Evolutionary conservation across 169 alveolate genomes (phyloP).

Genomic region (Eimeria brunetti): DNA sequence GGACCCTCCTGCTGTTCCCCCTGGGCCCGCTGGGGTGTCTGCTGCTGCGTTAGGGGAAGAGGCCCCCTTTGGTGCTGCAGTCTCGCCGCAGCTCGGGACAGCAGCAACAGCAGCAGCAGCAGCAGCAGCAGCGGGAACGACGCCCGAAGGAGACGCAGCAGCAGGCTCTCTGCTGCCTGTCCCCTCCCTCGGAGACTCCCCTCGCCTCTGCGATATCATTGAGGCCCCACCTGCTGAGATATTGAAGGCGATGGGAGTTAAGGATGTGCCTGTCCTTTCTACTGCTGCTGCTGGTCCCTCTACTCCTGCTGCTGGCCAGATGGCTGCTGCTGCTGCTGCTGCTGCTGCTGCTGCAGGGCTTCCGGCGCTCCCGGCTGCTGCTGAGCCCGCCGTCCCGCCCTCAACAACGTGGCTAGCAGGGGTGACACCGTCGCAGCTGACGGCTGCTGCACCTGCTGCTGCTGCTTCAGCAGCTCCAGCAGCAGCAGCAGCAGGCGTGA

Average conservation of each 20-base stretch:
- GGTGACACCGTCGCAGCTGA: slow-evolving; percentile 19
- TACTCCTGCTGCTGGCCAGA: slow-evolving; percentile 2
- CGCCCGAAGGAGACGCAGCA: not conserved
- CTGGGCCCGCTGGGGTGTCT: slow-evolving; percentile 2
- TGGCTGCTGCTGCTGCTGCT: slow-evolving; percentile 2
- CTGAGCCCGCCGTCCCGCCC: slow-evolving; percentile 6
- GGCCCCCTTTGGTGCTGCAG: not conserved
- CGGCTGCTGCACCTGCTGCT: not conserved
- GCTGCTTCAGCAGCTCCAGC: not conserved
- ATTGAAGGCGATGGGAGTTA: slow-evolving; percentile 55
- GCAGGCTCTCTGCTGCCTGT: not conserved
- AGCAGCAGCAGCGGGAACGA: slow-evolving; percentile 10
- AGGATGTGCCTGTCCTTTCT: slow-evolving; percentile 16
- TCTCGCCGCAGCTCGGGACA: not conserved
- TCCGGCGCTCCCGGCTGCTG: not conserved
- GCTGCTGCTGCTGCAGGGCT: slow-evolving; percentile 9
- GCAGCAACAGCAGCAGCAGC: not conserved
- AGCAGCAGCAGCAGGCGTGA: slow-evolving; percentile 18
- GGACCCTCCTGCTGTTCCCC: not conserved
- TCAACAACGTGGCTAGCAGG: slow-evolving; percentile 49
- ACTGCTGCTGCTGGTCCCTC: slow-evolving; percentile 9
- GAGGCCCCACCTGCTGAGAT: slow-evolving; percentile 67
- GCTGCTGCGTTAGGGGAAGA: slow-evolving; percentile 1
- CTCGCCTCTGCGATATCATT: slow-evolving; percentile 50
- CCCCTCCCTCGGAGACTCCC: slow-evolving; percentile 47